phyloP scores from a whole-genome alignment of 2,329 filamentous ascomycete species.

The Colletotrichum sidae region DNA sequence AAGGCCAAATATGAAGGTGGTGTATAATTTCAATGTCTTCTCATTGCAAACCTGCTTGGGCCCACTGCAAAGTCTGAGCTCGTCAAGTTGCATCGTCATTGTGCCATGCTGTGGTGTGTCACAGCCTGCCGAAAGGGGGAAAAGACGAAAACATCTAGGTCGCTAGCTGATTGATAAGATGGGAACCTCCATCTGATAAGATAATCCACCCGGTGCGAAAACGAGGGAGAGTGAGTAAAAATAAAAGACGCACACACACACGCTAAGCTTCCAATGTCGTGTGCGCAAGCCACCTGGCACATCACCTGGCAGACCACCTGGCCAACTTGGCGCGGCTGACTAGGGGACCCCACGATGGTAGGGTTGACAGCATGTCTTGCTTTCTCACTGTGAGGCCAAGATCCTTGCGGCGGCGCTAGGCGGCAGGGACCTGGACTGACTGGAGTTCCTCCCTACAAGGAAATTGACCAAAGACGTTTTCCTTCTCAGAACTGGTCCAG shows the following conservation, averaged over 20 bases:
- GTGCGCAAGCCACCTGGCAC: neutral
- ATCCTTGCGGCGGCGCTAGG: neutral
- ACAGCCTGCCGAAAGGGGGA: neutral
- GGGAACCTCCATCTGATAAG: constrained; percentile 16
- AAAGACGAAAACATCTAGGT: neutral
- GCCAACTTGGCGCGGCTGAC: neutral
- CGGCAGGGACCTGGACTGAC: neutral
- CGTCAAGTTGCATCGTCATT: neutral
- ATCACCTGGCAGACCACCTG: neutral
- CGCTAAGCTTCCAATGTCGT: too few relatives aligned
- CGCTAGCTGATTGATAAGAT: constrained; percentile 15
- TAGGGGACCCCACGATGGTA: neutral
- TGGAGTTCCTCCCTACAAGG: too few relatives aligned
- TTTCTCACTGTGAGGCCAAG: constrained; percentile 9
- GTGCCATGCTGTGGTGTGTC: neutral
- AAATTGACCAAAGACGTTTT: too few relatives aligned
- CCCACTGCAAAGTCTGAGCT: neutral
- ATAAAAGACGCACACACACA: too few relatives aligned
- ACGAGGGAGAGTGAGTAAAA: too few relatives aligned
- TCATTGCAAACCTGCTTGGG: constrained; percentile 27
- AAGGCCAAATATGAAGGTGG: constrained; percentile 15
- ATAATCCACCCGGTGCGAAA: constrained; percentile 3
- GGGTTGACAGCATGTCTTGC: neutral
- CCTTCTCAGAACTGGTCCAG: too few relatives aligned
- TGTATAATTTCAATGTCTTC: constrained; percentile 20